Conservation (phyloP, 441 rosid genomes). For the Pelargonium fulgidum region DNA sequence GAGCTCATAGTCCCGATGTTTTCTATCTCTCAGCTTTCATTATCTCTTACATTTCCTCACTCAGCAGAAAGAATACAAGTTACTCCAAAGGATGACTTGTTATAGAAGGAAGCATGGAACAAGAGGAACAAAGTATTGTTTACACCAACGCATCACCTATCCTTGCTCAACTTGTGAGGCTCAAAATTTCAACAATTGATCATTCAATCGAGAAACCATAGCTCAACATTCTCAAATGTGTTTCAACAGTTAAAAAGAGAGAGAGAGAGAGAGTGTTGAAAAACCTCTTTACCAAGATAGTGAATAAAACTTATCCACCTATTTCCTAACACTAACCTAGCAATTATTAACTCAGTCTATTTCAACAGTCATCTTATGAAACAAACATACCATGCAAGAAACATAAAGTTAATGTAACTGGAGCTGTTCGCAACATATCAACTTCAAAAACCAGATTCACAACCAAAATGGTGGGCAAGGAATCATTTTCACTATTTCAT, state of each 20-base stretch:
- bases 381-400: not conserved
- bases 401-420: not conserved
- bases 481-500: not conserved
- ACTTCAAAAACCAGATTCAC: not conserved
- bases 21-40: not conserved
- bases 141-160: not conserved
- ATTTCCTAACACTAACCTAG: not conserved
- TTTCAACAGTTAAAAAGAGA: not conserved
- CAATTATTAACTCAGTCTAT: not conserved
- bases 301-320: not conserved
- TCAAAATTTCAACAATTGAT: not conserved
- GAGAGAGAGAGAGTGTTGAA: not conserved
- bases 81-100: not conserved
- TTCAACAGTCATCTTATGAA: slow-evolving; percentile 1
- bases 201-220: slow-evolving; percentile 1
- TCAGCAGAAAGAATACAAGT: slow-evolving; percentile 1
- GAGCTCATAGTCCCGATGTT: not conserved
- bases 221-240: not conserved
- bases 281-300: not conserved
- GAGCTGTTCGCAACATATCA: not conserved
- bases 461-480: not conserved
- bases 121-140: not conserved
- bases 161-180: not conserved
- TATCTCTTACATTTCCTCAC: not conserved
- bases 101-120: not conserved